Evolutionary conservation across 2,329 filamentous ascomycete species (phyloP), one percentile per base, ranked within the genome.

Genomic region (Acarospora socialis): DNA sequence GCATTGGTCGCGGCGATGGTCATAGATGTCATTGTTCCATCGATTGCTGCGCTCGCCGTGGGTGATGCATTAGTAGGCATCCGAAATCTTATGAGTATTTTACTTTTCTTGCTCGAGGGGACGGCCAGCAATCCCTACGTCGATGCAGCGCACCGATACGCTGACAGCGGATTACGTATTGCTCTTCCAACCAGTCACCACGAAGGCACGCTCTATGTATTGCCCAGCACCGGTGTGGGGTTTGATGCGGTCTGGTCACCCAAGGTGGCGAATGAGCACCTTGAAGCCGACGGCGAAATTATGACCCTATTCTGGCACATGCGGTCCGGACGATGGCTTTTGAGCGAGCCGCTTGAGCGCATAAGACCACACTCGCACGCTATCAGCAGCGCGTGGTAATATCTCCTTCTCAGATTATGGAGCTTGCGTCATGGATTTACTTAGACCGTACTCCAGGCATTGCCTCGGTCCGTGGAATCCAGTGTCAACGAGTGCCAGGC

Each of bases 171-270:
- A 21, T 20, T 32, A 14, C 8, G 30, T 7, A 32, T 32, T 13
- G 30, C 21, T n/a, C 15, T 32, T 10, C 30, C 30, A 7, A 32
- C 30, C 17, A 32, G 30, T 12, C 30, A 32, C 15, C 22, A 23
- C 13, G 30, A 32, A 24, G 30, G 21, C 8, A 32, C 30, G 9
- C 20, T 32, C 9, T 32, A 32, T 15, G 15, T 32, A 9, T 18
- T 32, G 17, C 6, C 1, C 15, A n/a, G n/a, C n/a, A n/a, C n/a
- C n/a, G n/a, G n/a, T n/a, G n/a, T 5, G 5, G 28, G 28, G 2
- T 30, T 30, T 16, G 28, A 30, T 9, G 28, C 18, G 9, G 3
- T 30, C 16, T 30, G 28, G 28, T 30, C 28, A 18, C 28, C 28
- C n/a, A 30, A 30, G n/a, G 28, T 30, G 3, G 21, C 17, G 16